These are phyloP conservation scores for Coniochaeta sp. DNA, from an alignment of 2,329 filamentous ascomycete genomes.

Conservation along the genomic window DNA sequence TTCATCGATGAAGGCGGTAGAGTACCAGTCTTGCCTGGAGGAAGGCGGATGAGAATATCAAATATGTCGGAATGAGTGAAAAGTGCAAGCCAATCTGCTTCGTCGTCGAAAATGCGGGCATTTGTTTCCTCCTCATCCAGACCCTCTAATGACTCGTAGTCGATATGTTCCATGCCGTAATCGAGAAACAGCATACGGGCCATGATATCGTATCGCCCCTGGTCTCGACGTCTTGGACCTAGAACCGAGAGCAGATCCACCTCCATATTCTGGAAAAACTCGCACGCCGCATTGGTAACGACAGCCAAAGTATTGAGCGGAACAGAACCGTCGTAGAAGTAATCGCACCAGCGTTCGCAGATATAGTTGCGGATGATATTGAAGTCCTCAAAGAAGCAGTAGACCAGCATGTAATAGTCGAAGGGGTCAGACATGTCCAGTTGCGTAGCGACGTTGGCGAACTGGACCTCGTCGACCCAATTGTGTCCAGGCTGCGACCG, in stretches of 20 bases:
- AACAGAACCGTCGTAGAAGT: constrained; percentile 17
- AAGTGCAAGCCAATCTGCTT: not conserved
- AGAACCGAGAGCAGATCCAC: constrained; percentile 14
- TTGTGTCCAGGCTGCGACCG: not conserved
- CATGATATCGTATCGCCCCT: constrained; percentile 17
- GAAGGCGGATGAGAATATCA: not conserved
- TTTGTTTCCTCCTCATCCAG: constrained; percentile 11
- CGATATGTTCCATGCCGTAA: constrained; percentile 18
- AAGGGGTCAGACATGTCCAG: constrained; percentile 16
- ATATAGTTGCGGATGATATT: constrained; percentile 21
- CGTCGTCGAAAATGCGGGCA: constrained; percentile 6
- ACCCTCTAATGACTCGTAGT: constrained; percentile 15
- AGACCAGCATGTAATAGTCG: constrained; percentile 24
- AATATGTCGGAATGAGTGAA: not conserved
- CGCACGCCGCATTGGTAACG: constrained; percentile 23
- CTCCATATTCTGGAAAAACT: constrained; percentile 22
- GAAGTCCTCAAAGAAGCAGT: constrained; percentile 27
- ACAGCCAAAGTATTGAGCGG: constrained; percentile 17
- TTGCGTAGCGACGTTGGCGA: constrained; percentile 3
- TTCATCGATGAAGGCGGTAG: constrained; percentile 7
- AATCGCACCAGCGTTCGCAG: constrained; percentile 23
- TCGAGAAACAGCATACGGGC: constrained; percentile 18
- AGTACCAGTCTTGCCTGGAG: not conserved
- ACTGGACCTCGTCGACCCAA: constrained; percentile 17
- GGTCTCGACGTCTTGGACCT: constrained; percentile 2